Evolutionary conservation across 2,329 filamentous ascomycete species (phyloP).

Genomic region (Pseudodiploospora longispora): DNA sequence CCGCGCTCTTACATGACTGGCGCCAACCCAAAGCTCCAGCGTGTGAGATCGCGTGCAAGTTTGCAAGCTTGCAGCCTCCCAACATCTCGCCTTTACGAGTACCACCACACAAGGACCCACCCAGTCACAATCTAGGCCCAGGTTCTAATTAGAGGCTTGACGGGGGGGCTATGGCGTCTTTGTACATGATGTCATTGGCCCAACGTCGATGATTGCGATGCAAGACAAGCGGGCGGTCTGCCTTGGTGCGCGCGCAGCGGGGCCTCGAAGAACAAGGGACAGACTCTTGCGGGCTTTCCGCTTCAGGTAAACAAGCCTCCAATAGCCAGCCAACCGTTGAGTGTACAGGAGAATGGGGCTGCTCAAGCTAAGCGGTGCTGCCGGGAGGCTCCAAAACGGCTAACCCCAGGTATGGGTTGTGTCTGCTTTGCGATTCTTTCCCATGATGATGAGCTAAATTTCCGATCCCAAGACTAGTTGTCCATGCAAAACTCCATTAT

Average conservation of each 20-base stretch:
- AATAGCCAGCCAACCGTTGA: not conserved
- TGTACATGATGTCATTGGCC: slow-evolving; percentile 1
- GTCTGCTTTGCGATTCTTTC: no score
- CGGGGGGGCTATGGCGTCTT: slow-evolving; percentile 3
- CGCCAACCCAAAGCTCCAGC: not conserved
- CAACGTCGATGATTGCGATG: not conserved
- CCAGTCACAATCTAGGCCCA: no score
- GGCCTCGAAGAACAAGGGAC: no score
- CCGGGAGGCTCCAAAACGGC: no score
- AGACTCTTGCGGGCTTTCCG: no score
- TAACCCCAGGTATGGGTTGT: no score
- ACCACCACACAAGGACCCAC: not conserved
- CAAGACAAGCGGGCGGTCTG: not conserved
- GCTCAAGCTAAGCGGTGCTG: no score
- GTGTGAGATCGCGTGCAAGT: not conserved
- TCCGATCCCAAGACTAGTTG: no score
- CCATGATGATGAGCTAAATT: no score
- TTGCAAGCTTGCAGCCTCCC: not conserved
- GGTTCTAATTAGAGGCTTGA: not conserved
- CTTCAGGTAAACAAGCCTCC: no score
- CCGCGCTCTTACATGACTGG: not conserved
- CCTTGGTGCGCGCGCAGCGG: not conserved
- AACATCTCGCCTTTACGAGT: not conserved
- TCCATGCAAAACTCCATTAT: no score
- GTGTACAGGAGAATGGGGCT: not conserved